phyloP scores from a whole-genome alignment of 768 basidiomycete species.

The Naganishia vishniacii region DNA sequence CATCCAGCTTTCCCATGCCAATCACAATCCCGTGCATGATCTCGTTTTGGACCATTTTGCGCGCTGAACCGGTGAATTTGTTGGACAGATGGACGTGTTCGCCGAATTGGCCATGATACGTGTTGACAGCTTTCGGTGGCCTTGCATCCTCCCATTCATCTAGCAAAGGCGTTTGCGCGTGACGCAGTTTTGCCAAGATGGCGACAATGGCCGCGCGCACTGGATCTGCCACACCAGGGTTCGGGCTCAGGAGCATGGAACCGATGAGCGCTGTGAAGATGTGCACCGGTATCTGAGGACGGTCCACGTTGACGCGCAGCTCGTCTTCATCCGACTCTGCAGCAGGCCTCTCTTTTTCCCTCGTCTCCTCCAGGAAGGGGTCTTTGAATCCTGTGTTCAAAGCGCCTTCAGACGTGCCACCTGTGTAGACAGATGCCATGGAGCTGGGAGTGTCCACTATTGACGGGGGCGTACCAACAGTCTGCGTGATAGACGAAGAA shows the following conservation, averaged over 20 bases:
- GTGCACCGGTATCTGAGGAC: conserved; percentile 60
- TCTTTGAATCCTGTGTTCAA: not conserved
- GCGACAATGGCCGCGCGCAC: conserved; percentile 73
- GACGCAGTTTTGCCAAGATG: conserved; percentile 65
- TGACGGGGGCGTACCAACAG: conserved; percentile 24
- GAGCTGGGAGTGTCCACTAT: conserved; percentile 16
- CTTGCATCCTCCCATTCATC: conserved; percentile 25
- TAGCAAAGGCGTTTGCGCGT: conserved; percentile 50
- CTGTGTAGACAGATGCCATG: conserved; percentile 5
- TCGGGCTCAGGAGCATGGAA: conserved; percentile 75
- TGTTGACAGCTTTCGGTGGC: not conserved
- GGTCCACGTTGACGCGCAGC: conserved; percentile 28
- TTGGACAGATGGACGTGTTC: conserved; percentile 13
- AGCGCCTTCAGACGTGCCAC: conserved; percentile 1
- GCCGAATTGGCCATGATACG: conserved; percentile 21
- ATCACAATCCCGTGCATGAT: conserved; percentile 80
- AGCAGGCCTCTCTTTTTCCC: not conserved
- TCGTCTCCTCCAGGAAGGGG: conserved; percentile 3
- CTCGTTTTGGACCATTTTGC: conserved; percentile 69
- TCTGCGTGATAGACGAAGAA: conserved; percentile 14
- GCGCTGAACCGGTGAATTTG: conserved; percentile 44
- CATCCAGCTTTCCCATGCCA: conserved; percentile 73
- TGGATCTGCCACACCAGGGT: conserved; percentile 64
- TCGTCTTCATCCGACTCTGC: conserved; percentile 23
- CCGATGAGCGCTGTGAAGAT: conserved; percentile 89